Percentiles rank a stretch among this genome's conserved stretches.
These are phyloP conservation scores for Termitomyces sp. DNA, from an alignment of 768 basidiomycete genomes.

Conservation along the genomic window DNA sequence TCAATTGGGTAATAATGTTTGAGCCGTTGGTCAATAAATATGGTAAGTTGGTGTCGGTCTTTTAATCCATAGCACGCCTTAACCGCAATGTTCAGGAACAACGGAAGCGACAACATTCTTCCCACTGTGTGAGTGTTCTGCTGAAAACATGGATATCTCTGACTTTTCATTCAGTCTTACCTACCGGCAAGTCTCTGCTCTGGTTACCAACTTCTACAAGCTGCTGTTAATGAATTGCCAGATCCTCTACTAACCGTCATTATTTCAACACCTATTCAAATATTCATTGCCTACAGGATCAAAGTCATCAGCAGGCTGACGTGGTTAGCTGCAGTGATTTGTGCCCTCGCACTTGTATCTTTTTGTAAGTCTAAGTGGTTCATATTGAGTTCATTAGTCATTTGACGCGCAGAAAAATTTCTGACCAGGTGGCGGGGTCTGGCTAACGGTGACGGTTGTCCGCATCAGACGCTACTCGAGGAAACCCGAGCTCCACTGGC, in stretches of 20 bases:
- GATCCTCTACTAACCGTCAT: slow-evolving; percentile 24
- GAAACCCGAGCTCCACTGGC: slow-evolving; percentile 38
- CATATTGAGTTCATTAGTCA: no score
- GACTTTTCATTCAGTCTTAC: slow-evolving; percentile 17
- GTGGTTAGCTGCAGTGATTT: slow-evolving; percentile 26
- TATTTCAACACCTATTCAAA: slow-evolving; percentile 39
- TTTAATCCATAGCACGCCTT: background rate
- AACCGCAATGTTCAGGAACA: slow-evolving; percentile 17
- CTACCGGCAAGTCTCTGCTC: slow-evolving; percentile 9
- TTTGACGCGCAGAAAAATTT: background rate
- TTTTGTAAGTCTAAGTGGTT: slow-evolving; percentile 18
- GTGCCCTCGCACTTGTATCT: slow-evolving; percentile 28
- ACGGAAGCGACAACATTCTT: slow-evolving; percentile 27
- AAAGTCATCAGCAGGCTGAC: slow-evolving; percentile 32
- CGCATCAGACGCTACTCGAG: slow-evolving; percentile 29
- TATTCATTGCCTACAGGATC: slow-evolving; percentile 41
- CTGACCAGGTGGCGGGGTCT: slow-evolving; percentile 33
- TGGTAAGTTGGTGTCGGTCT: slow-evolving; percentile 16
- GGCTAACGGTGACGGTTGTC: slow-evolving; percentile 29
- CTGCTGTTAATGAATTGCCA: background rate
- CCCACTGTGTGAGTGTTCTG: slow-evolving; percentile 22
- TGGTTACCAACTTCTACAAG: no score
- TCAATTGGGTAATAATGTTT: slow-evolving; percentile 40
- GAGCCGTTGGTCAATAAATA: slow-evolving; percentile 39
- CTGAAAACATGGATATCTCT: background rate